These are phyloP conservation scores for Balamuthia mandrillaris DNA, from an alignment of 208 protist species.

Conservation along the genomic window DNA sequence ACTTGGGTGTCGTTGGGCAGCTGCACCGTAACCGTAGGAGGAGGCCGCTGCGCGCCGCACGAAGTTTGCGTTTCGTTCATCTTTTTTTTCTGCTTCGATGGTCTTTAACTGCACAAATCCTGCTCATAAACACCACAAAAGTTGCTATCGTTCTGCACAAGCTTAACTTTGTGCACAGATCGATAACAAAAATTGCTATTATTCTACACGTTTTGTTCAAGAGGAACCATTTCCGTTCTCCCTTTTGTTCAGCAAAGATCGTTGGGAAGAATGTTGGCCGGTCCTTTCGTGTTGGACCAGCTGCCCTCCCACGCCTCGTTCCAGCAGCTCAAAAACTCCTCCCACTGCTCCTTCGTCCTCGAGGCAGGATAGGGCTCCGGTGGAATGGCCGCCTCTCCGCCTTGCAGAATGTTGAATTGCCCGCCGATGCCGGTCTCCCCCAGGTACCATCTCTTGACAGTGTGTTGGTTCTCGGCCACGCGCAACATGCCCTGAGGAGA, in stretches of 20 bases:
- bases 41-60: too few relatives aligned
- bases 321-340: not conserved
- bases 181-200: not conserved
- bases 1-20: not conserved
- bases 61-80: too few relatives aligned
- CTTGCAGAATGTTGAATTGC: not conserved
- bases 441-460: conserved; percentile 10
- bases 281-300: not conserved
- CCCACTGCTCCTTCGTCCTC: not conserved
- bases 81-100: too few relatives aligned
- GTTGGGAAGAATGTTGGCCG: conserved; percentile 5
- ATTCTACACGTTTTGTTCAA: not conserved
- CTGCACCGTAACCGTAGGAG: not conserved
- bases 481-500: not conserved
- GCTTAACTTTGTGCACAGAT: not conserved
- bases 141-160: not conserved
- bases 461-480: conserved; percentile 18
- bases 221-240: not conserved
- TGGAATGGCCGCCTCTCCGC: not conserved
- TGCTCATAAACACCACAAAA: not conserved
- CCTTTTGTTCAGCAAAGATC: not conserved
- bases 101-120: too few relatives aligned
- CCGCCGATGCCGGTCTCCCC: not conserved
- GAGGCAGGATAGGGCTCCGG: conserved; percentile 15
- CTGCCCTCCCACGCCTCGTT: not conserved